phyloP scores from a whole-genome alignment of 257 asterid species.

The Primulina eburnea region DNA sequence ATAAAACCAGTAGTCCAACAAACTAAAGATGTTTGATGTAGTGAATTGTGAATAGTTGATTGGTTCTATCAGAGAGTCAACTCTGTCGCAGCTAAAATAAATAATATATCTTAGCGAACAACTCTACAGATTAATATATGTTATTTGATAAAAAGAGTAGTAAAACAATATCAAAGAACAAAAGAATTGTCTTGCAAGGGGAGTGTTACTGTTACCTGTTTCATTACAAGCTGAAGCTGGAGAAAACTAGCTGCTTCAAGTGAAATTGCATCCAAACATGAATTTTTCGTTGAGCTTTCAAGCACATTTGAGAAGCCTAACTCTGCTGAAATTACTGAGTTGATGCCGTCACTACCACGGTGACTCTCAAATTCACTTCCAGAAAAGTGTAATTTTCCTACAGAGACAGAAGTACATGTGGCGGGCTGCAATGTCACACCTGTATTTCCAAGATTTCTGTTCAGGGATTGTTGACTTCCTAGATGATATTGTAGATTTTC shows the following conservation, averaged over 20 bases:
- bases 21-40: background rate
- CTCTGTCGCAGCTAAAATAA: background rate
- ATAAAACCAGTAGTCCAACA: background rate
- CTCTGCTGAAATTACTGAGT: background rate
- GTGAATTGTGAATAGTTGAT: background rate
- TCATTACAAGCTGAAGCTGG: constrained; percentile 78
- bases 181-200: background rate
- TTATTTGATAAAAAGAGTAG: constrained; percentile 1
- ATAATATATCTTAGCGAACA: background rate
- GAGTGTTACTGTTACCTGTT: constrained; percentile 68
- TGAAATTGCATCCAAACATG: constrained; percentile 40
- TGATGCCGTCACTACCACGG: background rate
- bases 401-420: background rate
- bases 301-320: constrained; percentile 44
- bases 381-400: background rate
- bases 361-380: background rate
- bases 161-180: background rate
- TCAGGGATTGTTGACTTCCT: constrained; percentile 27
- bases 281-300: constrained; percentile 49
- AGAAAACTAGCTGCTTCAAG: constrained; percentile 61
- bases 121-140: background rate
- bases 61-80: background rate
- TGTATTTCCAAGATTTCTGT: constrained; percentile 32
- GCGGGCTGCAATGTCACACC: constrained; percentile 11
- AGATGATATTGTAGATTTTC: constrained; percentile 27